These are phyloP conservation scores for Echinosophora koreensis DNA, from an alignment of 306 rosid genomes.

Conservation along the genomic window DNA sequence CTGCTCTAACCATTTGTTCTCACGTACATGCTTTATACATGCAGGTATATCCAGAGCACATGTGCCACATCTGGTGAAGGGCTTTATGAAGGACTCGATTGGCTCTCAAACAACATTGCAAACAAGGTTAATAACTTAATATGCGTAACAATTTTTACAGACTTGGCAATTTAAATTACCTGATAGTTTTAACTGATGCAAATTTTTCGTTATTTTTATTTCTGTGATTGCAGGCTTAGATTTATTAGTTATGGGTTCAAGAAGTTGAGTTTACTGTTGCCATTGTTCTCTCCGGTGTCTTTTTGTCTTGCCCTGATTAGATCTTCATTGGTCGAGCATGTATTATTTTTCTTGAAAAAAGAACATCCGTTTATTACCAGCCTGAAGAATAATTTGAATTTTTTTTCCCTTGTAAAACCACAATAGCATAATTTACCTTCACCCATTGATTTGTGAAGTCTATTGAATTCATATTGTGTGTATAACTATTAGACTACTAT, in stretches of 20 bases:
- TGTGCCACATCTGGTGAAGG: slow-evolving; percentile 95
- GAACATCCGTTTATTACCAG: slow-evolving; percentile 44
- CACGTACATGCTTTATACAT: slow-evolving; percentile 23
- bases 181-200: slow-evolving; percentile 21
- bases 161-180: background rate
- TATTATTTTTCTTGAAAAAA: slow-evolving; percentile 50
- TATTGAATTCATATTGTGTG: slow-evolving; percentile 33
- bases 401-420: slow-evolving; percentile 40
- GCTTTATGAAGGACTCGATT: slow-evolving; percentile 92
- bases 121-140: slow-evolving; percentile 62
- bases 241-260: slow-evolving; percentile 42
- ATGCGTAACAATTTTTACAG: background rate
- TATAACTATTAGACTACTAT: background rate
- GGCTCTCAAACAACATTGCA: slow-evolving; percentile 93
- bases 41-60: slow-evolving; percentile 94
- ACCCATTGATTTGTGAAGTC: slow-evolving; percentile 41
- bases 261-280: slow-evolving; percentile 42
- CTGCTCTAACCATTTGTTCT: background rate
- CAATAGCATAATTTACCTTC: slow-evolving; percentile 50
- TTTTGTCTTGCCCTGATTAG: slow-evolving; percentile 48
- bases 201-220: background rate
- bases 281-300: slow-evolving; percentile 26
- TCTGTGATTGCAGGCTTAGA: slow-evolving; percentile 70
- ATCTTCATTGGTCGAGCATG: slow-evolving; percentile 49
- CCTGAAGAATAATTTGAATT: slow-evolving; percentile 60